Conservation (phyloP, 78 protist genomes). For the Pigoraptor vietnamica region DNA sequence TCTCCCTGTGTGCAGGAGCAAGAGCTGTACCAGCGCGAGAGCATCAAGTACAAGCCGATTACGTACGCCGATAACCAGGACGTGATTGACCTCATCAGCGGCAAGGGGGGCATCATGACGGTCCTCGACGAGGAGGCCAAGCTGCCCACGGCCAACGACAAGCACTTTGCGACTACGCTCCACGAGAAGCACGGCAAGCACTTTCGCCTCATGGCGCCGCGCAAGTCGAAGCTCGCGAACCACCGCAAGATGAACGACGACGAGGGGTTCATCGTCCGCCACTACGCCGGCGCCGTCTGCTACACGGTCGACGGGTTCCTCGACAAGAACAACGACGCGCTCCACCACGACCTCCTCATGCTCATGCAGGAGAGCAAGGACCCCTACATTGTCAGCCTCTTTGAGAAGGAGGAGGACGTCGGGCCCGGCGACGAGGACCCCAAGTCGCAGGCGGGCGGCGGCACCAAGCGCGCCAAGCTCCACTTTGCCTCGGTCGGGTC, state of each 20-base stretch:
- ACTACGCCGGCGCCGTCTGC: conserved; percentile 47
- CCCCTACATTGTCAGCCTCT: not conserved
- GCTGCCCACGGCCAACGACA: not conserved
- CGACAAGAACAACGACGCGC: conserved; percentile 55
- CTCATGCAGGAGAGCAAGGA: conserved; percentile 8
- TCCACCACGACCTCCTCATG: not conserved
- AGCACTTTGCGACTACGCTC: not conserved
- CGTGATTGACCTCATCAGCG: conserved; percentile 71
- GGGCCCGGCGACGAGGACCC: not conserved
- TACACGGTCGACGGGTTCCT: conserved; percentile 36
- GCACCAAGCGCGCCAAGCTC: not conserved
- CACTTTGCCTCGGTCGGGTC: not conserved
- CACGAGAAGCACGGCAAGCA: not conserved
- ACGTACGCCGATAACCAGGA: conserved; percentile 77
- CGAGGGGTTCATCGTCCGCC: conserved; percentile 25
- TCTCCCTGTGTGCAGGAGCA: conserved; percentile 86
- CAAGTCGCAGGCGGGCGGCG: not conserved
- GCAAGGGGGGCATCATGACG: conserved; percentile 59
- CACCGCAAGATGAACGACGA: not conserved
- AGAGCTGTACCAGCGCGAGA: conserved; percentile 75
- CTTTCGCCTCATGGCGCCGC: not conserved
- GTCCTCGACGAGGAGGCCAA: conserved; percentile 70
- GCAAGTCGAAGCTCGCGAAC: not conserved
- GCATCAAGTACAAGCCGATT: conserved; percentile 71
- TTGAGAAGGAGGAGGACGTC: not conserved